A percentile compares a stretch with the other conserved stretches of the same genome.
Conservation (phyloP, 2,329 filamentous ascomycete species). For the Aspergillus viridinutans region DNA sequence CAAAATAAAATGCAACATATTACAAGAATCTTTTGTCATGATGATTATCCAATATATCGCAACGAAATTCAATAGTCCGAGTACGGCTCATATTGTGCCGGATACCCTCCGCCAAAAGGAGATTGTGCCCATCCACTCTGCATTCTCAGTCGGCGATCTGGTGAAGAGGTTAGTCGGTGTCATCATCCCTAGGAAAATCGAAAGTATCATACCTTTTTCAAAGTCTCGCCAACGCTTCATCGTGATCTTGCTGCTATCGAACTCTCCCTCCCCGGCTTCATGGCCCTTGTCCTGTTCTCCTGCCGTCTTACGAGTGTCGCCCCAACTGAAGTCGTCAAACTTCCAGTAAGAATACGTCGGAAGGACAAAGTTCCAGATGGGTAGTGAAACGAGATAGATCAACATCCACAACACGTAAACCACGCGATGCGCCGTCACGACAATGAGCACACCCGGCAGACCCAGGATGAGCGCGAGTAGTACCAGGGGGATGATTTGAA, state of each 20-base stretch:
- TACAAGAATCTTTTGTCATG: background rate
- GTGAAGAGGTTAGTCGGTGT: conserved; percentile 8
- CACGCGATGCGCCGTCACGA: conserved; percentile 88
- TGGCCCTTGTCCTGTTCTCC: conserved; percentile 88
- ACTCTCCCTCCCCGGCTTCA: conserved; percentile 82
- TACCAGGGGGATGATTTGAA: conserved; percentile 85
- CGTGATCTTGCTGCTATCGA: conserved; percentile 97
- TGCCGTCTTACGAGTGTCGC: conserved; percentile 91
- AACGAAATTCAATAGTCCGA: conserved; percentile 30
- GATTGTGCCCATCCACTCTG: conserved; percentile 12
- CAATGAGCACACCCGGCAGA: conserved; percentile 84
- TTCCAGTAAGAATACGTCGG: conserved; percentile 98
- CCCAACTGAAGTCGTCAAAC: conserved; percentile 99
- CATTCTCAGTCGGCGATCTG: conserved; percentile 37
- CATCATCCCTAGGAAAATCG: background rate
- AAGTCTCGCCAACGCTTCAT: conserved; percentile 99
- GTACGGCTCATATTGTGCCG: conserved; percentile 33
- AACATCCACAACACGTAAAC: conserved; percentile 96
- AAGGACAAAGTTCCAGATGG: conserved; percentile 96
- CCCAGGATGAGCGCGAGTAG: conserved; percentile 87
- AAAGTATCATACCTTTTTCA: conserved; percentile 60
- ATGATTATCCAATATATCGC: background rate
- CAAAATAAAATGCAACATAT: background rate
- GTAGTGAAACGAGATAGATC: conserved; percentile 88
- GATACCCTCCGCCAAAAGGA: conserved; percentile 20